A percentile compares a stretch with the other conserved stretches of the same genome.
These are phyloP conservation scores for Penicillium egyptiacum DNA, from an alignment of 495 filamentous ascomycete species.

Conservation along the genomic window DNA sequence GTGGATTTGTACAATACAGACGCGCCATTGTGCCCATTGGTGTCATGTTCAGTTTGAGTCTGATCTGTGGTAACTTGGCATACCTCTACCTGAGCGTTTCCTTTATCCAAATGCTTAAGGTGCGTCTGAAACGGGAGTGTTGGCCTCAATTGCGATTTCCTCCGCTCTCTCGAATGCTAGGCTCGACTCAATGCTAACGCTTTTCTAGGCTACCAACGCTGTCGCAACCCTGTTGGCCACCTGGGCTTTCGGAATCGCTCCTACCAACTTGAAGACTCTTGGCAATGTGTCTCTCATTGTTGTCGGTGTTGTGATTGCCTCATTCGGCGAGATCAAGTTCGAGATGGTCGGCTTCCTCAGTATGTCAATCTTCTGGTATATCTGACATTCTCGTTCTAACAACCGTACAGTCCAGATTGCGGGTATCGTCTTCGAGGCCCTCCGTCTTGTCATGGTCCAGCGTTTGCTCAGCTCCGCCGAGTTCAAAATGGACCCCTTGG, in stretches of 20 bases:
- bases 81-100: conserved; percentile 87
- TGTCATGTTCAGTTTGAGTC: conserved; percentile 81
- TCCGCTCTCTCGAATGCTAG: not conserved
- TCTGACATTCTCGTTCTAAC: not conserved
- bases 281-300: conserved; percentile 83
- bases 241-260: conserved; percentile 72
- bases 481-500: conserved; percentile 93
- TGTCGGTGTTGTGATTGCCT: conserved; percentile 80
- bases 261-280: conserved; percentile 69
- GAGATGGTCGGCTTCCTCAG: conserved; percentile 75
- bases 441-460: conserved; percentile 85
- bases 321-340: conserved; percentile 86
- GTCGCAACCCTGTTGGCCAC: conserved; percentile 79
- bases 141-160: not conserved
- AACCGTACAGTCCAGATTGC: conserved; percentile 55
- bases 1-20: conserved; percentile 15
- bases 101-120: conserved; percentile 96
- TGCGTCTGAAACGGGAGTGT: conserved; percentile 25
- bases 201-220: conserved; percentile 73
- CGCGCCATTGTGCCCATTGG: conserved; percentile 87
- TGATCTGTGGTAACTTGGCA: conserved; percentile 87
- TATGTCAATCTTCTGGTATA: not conserved
- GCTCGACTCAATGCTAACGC: conserved; percentile 1
- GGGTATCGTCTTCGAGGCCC: conserved; percentile 81
- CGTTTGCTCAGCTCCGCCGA: conserved; percentile 77